These are phyloP conservation scores for Gnaphalium uliginosum DNA, from an alignment of 129 eudicot genomes.

Conservation along the genomic window DNA sequence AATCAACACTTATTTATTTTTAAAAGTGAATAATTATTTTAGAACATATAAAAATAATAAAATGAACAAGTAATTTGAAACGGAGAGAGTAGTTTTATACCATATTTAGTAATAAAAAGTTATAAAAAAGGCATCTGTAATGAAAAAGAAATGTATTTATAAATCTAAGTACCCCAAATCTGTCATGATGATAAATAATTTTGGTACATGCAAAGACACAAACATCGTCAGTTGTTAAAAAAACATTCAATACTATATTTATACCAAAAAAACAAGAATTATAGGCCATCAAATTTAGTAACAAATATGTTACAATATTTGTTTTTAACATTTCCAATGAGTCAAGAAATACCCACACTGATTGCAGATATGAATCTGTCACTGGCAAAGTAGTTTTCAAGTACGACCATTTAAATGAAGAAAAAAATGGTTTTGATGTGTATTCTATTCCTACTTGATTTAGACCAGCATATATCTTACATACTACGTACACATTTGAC, in stretches of 20 bases:
- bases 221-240: neutral
- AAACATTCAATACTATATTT: no score
- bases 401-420: constrained; percentile 1
- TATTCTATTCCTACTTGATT: constrained; percentile 18
- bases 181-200: no score
- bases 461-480: constrained; percentile 16
- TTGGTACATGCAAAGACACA: neutral
- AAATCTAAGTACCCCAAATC: no score
- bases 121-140: no score
- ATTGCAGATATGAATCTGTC: neutral
- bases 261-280: neutral
- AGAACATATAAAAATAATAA: no score
- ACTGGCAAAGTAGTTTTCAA: neutral
- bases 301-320: neutral
- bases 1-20: no score
- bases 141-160: no score
- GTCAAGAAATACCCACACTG: neutral
- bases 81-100: neutral
- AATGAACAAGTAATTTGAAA: no score
- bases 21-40: no score
- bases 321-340: neutral
- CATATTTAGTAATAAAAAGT: no score
- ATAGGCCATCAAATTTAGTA: neutral
- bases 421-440: neutral
- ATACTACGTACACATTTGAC: constrained; percentile 21